These are phyloP conservation scores for Trapa bicornis DNA, from an alignment of 345 rosid genomes.

Conservation along the genomic window DNA sequence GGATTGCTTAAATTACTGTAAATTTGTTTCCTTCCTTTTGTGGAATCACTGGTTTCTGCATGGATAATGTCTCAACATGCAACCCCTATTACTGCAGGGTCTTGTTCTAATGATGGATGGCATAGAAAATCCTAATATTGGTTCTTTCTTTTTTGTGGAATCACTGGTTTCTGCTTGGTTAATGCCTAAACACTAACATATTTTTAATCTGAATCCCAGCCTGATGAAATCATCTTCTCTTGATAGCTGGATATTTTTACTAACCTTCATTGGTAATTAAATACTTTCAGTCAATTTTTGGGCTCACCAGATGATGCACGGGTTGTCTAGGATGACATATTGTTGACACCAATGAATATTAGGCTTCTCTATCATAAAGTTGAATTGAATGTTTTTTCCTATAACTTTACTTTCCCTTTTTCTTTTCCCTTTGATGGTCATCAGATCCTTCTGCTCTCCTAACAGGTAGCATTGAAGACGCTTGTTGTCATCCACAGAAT, in stretches of 20 bases:
- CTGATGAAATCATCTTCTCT: background rate
- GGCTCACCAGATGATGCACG: too few relatives aligned
- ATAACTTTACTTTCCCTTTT: background rate
- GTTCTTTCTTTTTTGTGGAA: background rate
- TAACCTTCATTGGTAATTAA: background rate
- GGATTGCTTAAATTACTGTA: background rate
- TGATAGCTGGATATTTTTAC: background rate
- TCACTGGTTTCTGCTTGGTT: background rate
- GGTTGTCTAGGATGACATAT: background rate
- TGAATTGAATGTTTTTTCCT: background rate
- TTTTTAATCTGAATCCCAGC: background rate
- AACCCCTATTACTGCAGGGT: background rate
- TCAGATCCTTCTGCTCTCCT: background rate
- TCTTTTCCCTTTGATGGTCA: background rate
- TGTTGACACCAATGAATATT: background rate
- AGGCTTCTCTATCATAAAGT: background rate
- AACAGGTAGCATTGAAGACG: conserved; percentile 88
- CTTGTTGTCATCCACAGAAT: conserved; percentile 79
- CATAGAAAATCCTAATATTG: background rate
- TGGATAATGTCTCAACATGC: background rate
- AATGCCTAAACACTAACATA: background rate
- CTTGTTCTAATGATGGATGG: background rate
- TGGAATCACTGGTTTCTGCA: background rate
- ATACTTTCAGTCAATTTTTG: background rate
- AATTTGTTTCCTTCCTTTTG: background rate